phyloP scores from a whole-genome alignment of 1,284 basidiomycete genomes.

The Ganoderma resinaceum region DNA sequence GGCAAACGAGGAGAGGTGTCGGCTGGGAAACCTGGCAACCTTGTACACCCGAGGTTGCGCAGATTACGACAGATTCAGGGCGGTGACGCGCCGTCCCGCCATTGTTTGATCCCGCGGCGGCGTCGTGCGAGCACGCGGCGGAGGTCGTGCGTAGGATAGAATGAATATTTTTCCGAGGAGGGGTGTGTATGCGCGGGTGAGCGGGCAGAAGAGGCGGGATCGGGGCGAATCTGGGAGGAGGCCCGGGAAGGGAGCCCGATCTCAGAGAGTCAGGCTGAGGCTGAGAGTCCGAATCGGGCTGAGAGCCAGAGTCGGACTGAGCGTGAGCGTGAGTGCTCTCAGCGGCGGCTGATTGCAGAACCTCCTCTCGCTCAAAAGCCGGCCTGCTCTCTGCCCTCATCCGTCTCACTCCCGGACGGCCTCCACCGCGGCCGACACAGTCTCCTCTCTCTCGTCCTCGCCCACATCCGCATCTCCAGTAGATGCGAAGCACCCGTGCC shows the following conservation, averaged over 20 bases:
- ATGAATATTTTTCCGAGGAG: background rate
- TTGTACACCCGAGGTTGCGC: constrained; percentile 22
- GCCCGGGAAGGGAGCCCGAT: constrained; percentile 22
- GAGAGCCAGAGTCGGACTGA: constrained; percentile 9
- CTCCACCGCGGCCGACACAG: constrained; percentile 28
- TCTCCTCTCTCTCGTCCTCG: background rate
- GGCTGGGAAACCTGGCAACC: constrained; percentile 22
- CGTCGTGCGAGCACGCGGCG: constrained; percentile 10
- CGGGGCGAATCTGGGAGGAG: constrained; percentile 25
- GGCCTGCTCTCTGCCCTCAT: constrained; percentile 18
- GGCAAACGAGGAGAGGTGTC: constrained; percentile 11
- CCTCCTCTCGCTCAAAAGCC: constrained; percentile 23
- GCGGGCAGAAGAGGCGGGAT: constrained; percentile 20
- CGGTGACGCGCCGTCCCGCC: constrained; percentile 11
- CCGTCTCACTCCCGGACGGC: constrained; percentile 31
- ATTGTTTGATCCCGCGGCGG: constrained; percentile 4
- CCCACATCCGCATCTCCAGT: constrained; percentile 19
- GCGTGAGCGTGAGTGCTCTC: background rate
- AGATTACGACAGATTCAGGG: constrained; percentile 15
- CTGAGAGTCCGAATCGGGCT: constrained; percentile 14
- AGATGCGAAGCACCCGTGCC: constrained; percentile 27
- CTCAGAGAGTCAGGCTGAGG: constrained; percentile 22
- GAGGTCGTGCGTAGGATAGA: constrained; percentile 6
- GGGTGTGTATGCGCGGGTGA: background rate
- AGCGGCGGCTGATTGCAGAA: constrained; percentile 3